Evolutionary conservation across 169 alveolate genomes (phyloP), one percentile per base, ranked within the genome.

Genomic region (Plasmodium sp.): DNA sequence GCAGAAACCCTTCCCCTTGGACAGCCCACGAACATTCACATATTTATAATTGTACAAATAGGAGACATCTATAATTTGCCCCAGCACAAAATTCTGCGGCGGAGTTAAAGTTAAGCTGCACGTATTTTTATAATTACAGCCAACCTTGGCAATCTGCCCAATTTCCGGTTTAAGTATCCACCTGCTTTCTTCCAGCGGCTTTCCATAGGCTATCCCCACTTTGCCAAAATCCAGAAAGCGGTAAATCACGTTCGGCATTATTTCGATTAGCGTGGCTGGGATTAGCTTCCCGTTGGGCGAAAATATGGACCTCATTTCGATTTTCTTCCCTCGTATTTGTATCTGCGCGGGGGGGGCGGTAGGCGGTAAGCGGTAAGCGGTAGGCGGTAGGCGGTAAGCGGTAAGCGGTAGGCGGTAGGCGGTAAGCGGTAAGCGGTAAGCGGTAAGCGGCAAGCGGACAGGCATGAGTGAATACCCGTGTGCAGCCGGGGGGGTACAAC

Each of bases 1-100:
- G 82, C 96, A 95, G 88, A 97, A 98, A 10, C 99, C 99, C 92
- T 98, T 98, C 74, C 99, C 99, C 90, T 97, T 97, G 6, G 99
- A 95, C 27, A 95, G 84, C 34, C 99, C 99, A 33, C 97, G 83
- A 3, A 98, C 98, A 96, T 97, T 99, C 41, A 98, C 99, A 77
- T 93, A 97, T 93, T 97, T 96, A 72, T 97, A 97, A 92, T 96
- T 98, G 75, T 72, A 98, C 96, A 93, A 97, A 84, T 90, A 93
- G 43, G 97, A 97, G 96, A 93, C 98, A 96, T 96, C 99, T 83
- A 93, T 97, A 71, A 95, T 95, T 92, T 97, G 98, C 0, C 98
- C 98, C 41, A 97, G 93, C 2, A 96, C 96, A 84, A 92, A 97
- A 80, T 97, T 97, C n/a, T 96, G 97, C 3, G 98, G 98, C 16